Percentiles rank a stretch among this genome's conserved stretches.
Evolutionary conservation across 1,139 yeast species (phyloP).

Genomic region (Hanseniaspora uvarum): DNA sequence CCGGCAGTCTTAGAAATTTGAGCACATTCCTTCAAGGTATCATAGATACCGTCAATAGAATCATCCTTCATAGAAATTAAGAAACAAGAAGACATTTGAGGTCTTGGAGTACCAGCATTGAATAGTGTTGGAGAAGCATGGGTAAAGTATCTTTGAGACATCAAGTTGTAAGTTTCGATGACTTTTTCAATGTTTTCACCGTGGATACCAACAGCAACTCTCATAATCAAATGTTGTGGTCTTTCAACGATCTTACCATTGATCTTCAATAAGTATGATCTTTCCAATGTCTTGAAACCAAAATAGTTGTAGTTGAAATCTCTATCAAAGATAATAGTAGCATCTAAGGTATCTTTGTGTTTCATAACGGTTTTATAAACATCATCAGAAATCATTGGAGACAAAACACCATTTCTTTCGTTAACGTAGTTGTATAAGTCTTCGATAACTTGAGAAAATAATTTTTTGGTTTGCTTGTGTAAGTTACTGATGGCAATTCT

Average conservation of each 20-base stretch:
- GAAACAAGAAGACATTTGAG: constrained; percentile 85
- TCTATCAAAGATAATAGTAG: constrained; percentile 73
- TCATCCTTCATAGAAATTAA: constrained; percentile 81
- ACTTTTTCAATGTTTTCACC: constrained; percentile 62
- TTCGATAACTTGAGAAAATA: constrained; percentile 67
- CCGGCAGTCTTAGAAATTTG: constrained; percentile 83
- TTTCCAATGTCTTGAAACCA: constrained; percentile 79
- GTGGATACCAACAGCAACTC: constrained; percentile 83
- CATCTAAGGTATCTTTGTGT: constrained; percentile 61
- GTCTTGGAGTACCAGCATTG: constrained; percentile 81
- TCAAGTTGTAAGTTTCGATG: constrained; percentile 68
- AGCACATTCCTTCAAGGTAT: constrained; percentile 77
- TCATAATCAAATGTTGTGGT: constrained; percentile 82
- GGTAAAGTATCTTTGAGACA: constrained; percentile 75
- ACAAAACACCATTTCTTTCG: constrained; percentile 57
- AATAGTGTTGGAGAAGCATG: constrained; percentile 86
- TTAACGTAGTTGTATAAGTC: constrained; percentile 59
- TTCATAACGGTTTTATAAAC: constrained; percentile 53
- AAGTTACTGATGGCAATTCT: constrained; percentile 91
- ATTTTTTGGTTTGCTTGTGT: constrained; percentile 91
- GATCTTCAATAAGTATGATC: constrained; percentile 65
- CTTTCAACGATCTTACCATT: constrained; percentile 73
- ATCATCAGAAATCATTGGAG: constrained; percentile 75
- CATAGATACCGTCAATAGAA: constrained; percentile 82
- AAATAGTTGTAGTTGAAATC: constrained; percentile 76